Base-by-base conservation (phyloP, 768 basidiomycete species). In the Clavaria fumosa region DNA sequence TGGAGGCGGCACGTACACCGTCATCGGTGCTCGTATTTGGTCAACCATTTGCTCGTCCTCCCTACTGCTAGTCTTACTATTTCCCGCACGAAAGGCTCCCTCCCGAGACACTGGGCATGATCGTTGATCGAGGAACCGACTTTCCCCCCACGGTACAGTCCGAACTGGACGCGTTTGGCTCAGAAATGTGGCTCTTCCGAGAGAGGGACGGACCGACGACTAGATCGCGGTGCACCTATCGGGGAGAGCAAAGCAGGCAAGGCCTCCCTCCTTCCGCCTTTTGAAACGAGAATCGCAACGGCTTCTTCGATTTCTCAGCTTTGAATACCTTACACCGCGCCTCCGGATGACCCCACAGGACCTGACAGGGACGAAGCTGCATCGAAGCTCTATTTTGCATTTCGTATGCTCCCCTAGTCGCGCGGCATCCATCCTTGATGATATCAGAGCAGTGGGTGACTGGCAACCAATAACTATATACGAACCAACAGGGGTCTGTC, bases 341-440 rank as follows among this genome's bases (percentile, higher is more conserved):
- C 64, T 77, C 38, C 72, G 75, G 4, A 63, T 90, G 38, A 73
- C 69, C 9, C 86, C 86, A 15, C 59, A 57, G 37, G 84, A 93
- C 55, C 59, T 89, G 33, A 49, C 50, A 3, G 60, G 53, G 5
- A 77, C 76, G 4, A 61, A 51, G 37, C 59, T 86, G 5, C 66
- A 53, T 3, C 49, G 56, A 23, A 60, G 85, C 10, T 48, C 54
- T 12, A 64, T 63, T 14, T 49, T 93, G 30, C 89, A 95, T 54
- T 88, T 88, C 47, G 75, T 89, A 15, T 91, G 86, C 51, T 85
- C 85, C 3, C 86, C 89, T 0, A 52, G 61, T 1, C 69, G 89
- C 30, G 83, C 84, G 3, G 53, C 61, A 10, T 59, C 60, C 4
- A 78, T 91, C 40, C 60, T 83, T 43, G 63, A 68, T 23, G 78